phyloP scores from a whole-genome alignment of 495 filamentous ascomycete species.

The Immersiella caudata region DNA sequence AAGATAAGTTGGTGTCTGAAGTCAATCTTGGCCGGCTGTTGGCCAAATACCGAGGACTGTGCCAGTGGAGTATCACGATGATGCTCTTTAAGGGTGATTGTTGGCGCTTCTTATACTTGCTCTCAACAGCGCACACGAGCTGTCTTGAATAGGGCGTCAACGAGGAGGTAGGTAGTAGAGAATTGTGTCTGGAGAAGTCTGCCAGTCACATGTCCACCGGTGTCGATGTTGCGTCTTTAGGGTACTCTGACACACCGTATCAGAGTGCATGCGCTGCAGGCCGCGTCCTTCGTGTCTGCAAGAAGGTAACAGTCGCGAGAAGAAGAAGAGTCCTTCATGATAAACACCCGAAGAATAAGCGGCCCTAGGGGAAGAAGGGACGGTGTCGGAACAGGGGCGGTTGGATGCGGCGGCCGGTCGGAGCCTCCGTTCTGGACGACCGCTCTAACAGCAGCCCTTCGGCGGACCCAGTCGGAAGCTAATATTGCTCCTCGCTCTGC shows the following conservation, averaged over 20 bases:
- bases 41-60: background rate
- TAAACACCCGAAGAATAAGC: constrained; percentile 14
- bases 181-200: constrained; percentile 7
- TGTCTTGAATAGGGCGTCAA: background rate
- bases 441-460: background rate
- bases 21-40: background rate
- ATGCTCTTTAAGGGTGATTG: background rate
- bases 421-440: background rate
- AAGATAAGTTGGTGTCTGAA: background rate
- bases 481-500: background rate
- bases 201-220: constrained; percentile 5
- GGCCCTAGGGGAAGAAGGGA: background rate
- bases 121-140: background rate
- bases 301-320: constrained; percentile 1
- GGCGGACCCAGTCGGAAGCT: background rate
- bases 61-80: background rate
- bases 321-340: background rate
- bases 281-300: background rate
- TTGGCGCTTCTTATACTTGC: background rate
- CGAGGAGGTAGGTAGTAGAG: background rate
- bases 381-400: background rate
- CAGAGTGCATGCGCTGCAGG: constrained; percentile 5
- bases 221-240: background rate
- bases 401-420: background rate
- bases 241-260: constrained; percentile 6